Conservation (phyloP, 805 yeast species). For the Kodamaea restingae region DNA sequence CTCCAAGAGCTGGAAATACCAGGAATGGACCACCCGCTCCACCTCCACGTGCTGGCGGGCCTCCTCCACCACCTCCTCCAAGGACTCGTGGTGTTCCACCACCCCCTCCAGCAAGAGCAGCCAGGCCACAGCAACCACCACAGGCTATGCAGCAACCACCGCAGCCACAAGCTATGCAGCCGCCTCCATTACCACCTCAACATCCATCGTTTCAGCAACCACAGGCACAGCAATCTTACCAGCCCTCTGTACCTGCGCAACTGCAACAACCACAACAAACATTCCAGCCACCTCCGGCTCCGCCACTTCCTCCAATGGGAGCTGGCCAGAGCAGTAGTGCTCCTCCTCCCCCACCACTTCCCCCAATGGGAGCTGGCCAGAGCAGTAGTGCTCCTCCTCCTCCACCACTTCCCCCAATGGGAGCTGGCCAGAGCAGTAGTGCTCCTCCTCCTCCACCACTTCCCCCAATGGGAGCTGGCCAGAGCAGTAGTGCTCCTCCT, state of each 20-base stretch:
- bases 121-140: constrained; percentile 1
- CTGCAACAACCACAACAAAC: too few relatives aligned
- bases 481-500: constrained; percentile 10
- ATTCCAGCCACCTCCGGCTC: constrained; percentile 14
- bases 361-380: constrained; percentile 9
- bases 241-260: constrained; percentile 6
- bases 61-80: constrained; percentile 15
- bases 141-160: constrained; percentile 9
- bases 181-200: constrained; percentile 10
- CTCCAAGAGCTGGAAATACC: constrained; percentile 8
- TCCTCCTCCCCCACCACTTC: constrained; percentile 13
- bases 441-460: constrained; percentile 15
- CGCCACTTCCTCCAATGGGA: constrained; percentile 12
- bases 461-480: constrained; percentile 11
- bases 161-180: constrained; percentile 2
- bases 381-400: constrained; percentile 14
- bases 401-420: constrained; percentile 12
- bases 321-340: constrained; percentile 8
- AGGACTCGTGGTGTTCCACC: constrained; percentile 19
- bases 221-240: constrained; percentile 8
- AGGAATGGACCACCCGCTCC: constrained; percentile 11
- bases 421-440: too few relatives aligned
- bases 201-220: constrained; percentile 15
- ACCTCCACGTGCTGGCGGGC: constrained; percentile 18
- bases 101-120: constrained; percentile 28